Evolutionary conservation across 2,329 filamentous ascomycete species (phyloP), one percentile per base, ranked within the genome.

Genomic region (Elsinoe arachidis): DNA sequence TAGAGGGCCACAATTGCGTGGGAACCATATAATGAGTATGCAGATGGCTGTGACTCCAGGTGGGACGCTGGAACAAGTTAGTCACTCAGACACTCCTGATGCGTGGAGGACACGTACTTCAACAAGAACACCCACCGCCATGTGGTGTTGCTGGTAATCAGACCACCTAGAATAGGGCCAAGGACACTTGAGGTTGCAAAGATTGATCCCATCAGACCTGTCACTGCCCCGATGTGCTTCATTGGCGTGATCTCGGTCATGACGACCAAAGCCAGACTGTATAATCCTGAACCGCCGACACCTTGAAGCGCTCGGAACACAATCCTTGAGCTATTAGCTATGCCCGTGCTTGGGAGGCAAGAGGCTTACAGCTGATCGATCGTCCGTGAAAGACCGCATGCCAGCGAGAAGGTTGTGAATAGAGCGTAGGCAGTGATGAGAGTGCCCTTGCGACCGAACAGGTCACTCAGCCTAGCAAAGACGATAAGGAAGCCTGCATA

Each of bases 71-170:
- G 15, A 17, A 17, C 19, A 43, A 4, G 38, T 43, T 14, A 43
- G n/a, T 17, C 14, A 43, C n/a, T 43, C 5, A 15, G n/a, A 3
- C 10, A 14, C 15, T 9, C 3, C 3, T 14, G 12, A 3, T 19
- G 15, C 5, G 5, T 2, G 6, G 6, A 43, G 12, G 14, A 7
- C 5, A 17, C 38, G n/a, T 5, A 43, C 38, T 71, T 70, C 55
- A 72, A 59, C 33, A 63, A 64, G 57, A 81, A 80, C 14, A 74
- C 70, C 75, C 75, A 79, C 7, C 74, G 66, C 78, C 77, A 80
- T 0, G 70, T 70, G 0, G 67, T 60, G 26, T 65, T 59, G 30
- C 71, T 66, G 0, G 65, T 68, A 19, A 74, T 69, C n/a, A 61
- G 6, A 39, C 56, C 56, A 9, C 56, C 56, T n/a, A 58, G 37